Evolutionary conservation across 2,329 filamentous ascomycete species (phyloP).

Genomic region (Chaetomium sp.): DNA sequence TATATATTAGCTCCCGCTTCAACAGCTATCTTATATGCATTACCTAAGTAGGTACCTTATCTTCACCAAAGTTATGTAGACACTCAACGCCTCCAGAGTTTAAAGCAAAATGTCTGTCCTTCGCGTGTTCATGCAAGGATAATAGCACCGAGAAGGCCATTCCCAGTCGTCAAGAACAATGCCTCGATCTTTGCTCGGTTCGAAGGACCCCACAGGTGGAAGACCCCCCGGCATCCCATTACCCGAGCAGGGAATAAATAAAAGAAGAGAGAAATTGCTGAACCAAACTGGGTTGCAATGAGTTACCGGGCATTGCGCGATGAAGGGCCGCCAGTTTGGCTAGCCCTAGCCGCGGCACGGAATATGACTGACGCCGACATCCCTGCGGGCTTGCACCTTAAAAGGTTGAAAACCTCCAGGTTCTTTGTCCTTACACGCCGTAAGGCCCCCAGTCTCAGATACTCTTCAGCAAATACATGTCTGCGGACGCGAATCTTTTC

Average conservation of each 20-base stretch:
- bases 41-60: background rate
- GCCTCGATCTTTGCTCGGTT: slow-evolving; percentile 15
- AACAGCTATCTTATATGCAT: too few relatives aligned
- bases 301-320: too few relatives aligned
- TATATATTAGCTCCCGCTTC: too few relatives aligned
- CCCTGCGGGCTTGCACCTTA: background rate
- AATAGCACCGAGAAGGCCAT: background rate
- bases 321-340: too few relatives aligned
- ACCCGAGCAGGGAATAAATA: background rate
- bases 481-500: background rate
- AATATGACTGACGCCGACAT: background rate
- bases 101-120: slow-evolving; percentile 14
- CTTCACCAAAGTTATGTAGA: background rate
- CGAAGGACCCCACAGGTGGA: slow-evolving; percentile 4
- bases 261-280: background rate
- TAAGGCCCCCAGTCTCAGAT: too few relatives aligned
- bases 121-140: slow-evolving; percentile 11
- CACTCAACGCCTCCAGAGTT: background rate
- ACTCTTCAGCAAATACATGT: background rate
- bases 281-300: background rate
- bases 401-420: background rate
- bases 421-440: background rate
- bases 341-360: background rate
- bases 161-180: slow-evolving; percentile 14
- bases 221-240: background rate